Base-by-base conservation (phyloP, 2,329 filamentous ascomycete genomes). In the Penicillium corylophilum region DNA sequence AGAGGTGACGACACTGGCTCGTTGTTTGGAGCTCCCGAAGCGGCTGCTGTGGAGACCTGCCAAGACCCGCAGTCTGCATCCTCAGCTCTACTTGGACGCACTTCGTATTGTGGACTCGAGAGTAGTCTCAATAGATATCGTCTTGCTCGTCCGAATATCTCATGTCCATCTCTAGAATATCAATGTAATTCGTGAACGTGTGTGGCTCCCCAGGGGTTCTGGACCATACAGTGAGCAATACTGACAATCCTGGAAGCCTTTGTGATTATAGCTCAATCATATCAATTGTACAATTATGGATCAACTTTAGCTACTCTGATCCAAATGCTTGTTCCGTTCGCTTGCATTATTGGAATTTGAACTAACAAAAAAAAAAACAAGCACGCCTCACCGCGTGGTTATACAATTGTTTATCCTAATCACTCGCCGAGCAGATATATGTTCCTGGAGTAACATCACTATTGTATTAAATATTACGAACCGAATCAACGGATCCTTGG, bases 1-100 rank as follows among this genome's bases (percentile, higher is more conserved):
- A 58, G 59, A 56, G 52, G 57, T 63, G 61, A 63, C 61, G 61
- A 62, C 61, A 63, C 61, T 26, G 15, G 52, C 50, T 56, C 24
- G 52, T 53, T 58, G 50, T 51, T 57, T 48, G 48, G 53, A 61
- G 59, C 60, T 62, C 57, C 54, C 51, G 39, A 53, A 51, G 44
- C 51, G 50, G 50, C 43, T 33, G 47, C 39, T 50, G 57, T 62
- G 60, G 60, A 53, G 57, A 57, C 43, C 46, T 51, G 60, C 60
- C 61, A 63, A 63, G 61, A 63, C 57, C 42, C 44, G 54, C 55
- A 48, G 20, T 40, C 40, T 44, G n/a, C 40, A 38, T 44, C 22
- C 46, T 20, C 38, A 36, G 13, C 15, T 41, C 10, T 23, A 36
- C 13, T 22, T 29, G 8, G 26, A 43, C 22, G 20, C 28, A 38